phyloP scores from a whole-genome alignment of 768 basidiomycete species.

The Amanita thiersii region DNA sequence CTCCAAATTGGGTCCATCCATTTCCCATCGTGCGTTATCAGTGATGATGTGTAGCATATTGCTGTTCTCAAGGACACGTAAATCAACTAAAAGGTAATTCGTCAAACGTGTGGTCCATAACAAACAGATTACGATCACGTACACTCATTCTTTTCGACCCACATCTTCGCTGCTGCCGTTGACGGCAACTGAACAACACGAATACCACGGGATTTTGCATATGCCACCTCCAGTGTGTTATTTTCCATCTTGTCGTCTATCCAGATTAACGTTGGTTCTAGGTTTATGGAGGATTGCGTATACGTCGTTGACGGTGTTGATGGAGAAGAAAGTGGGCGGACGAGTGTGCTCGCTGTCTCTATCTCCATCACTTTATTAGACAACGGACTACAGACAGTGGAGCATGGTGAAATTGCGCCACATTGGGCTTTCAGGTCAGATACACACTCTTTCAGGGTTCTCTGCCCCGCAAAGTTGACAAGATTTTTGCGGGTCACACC shows the following conservation, averaged over 20 bases:
- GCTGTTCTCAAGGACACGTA: constrained; percentile 15
- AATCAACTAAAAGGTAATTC: constrained; percentile 11
- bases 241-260: constrained; percentile 18
- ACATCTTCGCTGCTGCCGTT: constrained; percentile 19
- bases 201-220: constrained; percentile 14
- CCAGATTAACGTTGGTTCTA: constrained; percentile 19
- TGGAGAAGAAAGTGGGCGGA: neutral
- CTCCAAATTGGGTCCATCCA: neutral
- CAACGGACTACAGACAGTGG: neutral
- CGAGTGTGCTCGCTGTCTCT: neutral
- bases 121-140: neutral
- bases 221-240: constrained; percentile 9
- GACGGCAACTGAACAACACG: constrained; percentile 19
- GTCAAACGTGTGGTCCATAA: neutral
- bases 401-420: neutral
- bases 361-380: neutral
- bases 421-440: constrained; percentile 1
- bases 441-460: constrained; percentile 11
- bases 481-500: constrained; percentile 15
- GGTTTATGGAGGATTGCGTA: neutral
- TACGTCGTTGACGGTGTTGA: neutral
- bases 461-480: constrained; percentile 11
- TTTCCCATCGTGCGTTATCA: constrained; percentile 20
- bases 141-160: constrained; percentile 21
- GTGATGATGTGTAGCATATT: constrained; percentile 20